Evolutionary conservation across 129 eudicot genomes (phyloP), one percentile per base, ranked within the genome.

Genomic region (Escallonia herrerae): DNA sequence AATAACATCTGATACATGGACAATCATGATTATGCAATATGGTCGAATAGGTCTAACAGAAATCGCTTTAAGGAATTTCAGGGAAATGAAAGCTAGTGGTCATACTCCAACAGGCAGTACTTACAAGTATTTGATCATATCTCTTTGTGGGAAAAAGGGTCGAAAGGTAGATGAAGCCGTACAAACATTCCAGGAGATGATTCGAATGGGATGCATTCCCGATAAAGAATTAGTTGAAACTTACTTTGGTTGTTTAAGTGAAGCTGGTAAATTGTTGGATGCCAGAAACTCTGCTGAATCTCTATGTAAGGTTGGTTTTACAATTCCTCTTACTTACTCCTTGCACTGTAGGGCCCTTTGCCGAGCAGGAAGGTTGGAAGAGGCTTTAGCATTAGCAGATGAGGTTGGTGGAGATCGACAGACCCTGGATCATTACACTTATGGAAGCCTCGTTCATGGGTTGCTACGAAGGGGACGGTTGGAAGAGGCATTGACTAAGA

Each of bases 31-130:
- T 55, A 58, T 80, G 90, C 86, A 81, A 76, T 91, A 87, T 73
- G 95, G 97, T 63, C 78, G 90, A 74, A 82, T 83, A 46, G 94
- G 94, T 15, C 73, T 91, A 79, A 91, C 97, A 2, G 87, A 91
- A 41, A 80, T 80, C 43, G 97, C 95, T 57, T 55, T 87, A 58
- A 74, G 57, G 49, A 66, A 7, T 56, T 91, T 84, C 66, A 75
- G 44, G 56, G 90, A 91, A 60, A 91, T 91, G 97, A 91, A 85
- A 74, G 80, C 66, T 7, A 76, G 76, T n/a, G 83, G 90, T 12
- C 78, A 75, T 48, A 74, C 72, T 60, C 97, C 97, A 13, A 80
- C 71, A 41, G 45, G 76, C 56, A 85, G 90, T 46, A 82, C 96
- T 3, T 91, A 87, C 74, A 82, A 84, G 70, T 76, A 60, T 67